Percentiles rank a stretch among this genome's conserved stretches.
Evolutionary conservation across 129 eudicot genomes (phyloP).

Genomic region (Escallonia rubra): DNA sequence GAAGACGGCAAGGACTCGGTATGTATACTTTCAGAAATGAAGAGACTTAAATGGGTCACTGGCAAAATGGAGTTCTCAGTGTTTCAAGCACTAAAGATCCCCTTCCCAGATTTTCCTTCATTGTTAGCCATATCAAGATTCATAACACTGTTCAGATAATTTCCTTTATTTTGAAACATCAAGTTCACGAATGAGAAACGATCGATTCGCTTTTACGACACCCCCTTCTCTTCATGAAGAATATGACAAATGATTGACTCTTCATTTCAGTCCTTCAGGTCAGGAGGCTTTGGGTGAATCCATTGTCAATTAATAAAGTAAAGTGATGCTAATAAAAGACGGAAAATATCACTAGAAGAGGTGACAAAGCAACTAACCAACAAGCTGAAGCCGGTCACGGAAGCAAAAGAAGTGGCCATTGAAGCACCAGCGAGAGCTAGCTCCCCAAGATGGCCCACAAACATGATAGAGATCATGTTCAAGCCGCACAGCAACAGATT

Average conservation of each 20-base stretch:
- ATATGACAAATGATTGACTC: not conserved
- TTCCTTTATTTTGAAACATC: too few relatives aligned
- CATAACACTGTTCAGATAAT: slow-evolving; percentile 41
- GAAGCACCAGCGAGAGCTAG: slow-evolving; percentile 91
- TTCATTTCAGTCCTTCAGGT: too few relatives aligned
- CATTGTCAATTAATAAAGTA: too few relatives aligned
- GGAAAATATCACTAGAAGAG: not conserved
- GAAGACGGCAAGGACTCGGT: slow-evolving; percentile 80
- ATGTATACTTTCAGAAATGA: slow-evolving; percentile 72
- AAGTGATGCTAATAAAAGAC: not conserved
- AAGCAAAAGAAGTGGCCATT: slow-evolving; percentile 86
- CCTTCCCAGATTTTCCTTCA: slow-evolving; percentile 16
- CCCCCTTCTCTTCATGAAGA: too few relatives aligned
- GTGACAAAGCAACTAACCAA: slow-evolving; percentile 33
- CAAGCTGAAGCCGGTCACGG: slow-evolving; percentile 71
- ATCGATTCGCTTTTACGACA: not conserved
- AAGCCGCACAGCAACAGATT: slow-evolving; percentile 46
- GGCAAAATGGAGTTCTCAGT: slow-evolving; percentile 65
- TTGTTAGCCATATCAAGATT: slow-evolving; percentile 28
- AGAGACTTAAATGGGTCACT: slow-evolving; percentile 70
- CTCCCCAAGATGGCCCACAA: slow-evolving; percentile 85
- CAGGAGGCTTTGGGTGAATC: too few relatives aligned
- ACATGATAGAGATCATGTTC: slow-evolving; percentile 75
- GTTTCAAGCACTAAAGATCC: slow-evolving; percentile 28
- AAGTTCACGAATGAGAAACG: not conserved